Conservation (phyloP, 805 yeast genomes). For the Wickerhamomyces alni region DNA sequence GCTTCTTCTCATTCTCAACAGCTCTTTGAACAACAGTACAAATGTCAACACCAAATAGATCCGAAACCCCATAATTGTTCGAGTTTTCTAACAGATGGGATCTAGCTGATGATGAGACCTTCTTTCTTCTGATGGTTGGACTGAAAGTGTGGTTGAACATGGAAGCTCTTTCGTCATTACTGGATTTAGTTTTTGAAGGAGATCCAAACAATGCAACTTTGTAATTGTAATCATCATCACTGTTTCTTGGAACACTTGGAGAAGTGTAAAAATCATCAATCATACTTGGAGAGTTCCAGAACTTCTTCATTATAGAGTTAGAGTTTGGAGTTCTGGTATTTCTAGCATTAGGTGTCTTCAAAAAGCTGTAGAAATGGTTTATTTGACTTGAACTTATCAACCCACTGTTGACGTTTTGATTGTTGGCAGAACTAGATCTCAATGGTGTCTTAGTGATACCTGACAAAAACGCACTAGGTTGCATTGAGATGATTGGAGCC, state of each 20-base stretch:
- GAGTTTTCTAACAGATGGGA: slow-evolving; percentile 12
- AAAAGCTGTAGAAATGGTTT: slow-evolving; percentile 14
- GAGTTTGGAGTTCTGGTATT: slow-evolving; percentile 24
- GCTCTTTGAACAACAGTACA: slow-evolving; percentile 44
- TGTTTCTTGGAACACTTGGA: slow-evolving; percentile 28
- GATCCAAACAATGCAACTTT: slow-evolving; percentile 28
- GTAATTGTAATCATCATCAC: slow-evolving; percentile 23
- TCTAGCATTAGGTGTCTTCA: slow-evolving; percentile 25
- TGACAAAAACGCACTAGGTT: slow-evolving; percentile 16
- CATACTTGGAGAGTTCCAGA: slow-evolving; percentile 63
- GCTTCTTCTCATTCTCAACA: slow-evolving; percentile 24
- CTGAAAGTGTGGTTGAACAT: neutral
- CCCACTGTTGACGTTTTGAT: slow-evolving; percentile 8
- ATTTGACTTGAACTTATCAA: slow-evolving; percentile 7
- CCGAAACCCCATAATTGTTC: slow-evolving; percentile 20
- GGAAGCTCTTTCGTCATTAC: neutral
- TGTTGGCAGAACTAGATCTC: slow-evolving; percentile 12
- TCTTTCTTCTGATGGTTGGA: neutral
- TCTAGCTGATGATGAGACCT: neutral
- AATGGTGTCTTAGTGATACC: slow-evolving; percentile 32
- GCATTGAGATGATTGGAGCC: slow-evolving; percentile 1
- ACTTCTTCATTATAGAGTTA: slow-evolving; percentile 39
- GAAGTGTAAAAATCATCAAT: slow-evolving; percentile 63
- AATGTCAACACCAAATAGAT: slow-evolving; percentile 54
- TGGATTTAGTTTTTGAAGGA: slow-evolving; percentile 23